Evolutionary conservation across 2,329 filamentous ascomycete genomes (phyloP).

Genomic region (Sporothrix sp.): DNA sequence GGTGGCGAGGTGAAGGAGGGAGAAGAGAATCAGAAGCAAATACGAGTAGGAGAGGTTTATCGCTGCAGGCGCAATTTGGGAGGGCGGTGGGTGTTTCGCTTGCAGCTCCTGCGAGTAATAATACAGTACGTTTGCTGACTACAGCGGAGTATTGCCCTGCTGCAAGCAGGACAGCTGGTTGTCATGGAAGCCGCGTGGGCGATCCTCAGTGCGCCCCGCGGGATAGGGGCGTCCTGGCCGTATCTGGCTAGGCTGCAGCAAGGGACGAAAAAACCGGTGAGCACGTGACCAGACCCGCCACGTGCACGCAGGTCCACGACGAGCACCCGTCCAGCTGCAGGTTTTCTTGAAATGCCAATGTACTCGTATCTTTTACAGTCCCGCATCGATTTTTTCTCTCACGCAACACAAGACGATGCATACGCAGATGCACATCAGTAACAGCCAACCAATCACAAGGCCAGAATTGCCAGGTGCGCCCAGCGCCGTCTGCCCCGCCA

Average conservation of each 20-base stretch:
- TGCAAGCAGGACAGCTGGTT: not conserved
- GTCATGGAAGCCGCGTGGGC: conserved; percentile 8
- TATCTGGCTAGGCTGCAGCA: conserved; percentile 3
- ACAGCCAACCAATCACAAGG: not conserved
- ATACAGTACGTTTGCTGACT: no score
- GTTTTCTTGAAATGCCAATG: no score
- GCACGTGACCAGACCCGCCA: not conserved
- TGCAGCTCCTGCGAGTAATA: not conserved
- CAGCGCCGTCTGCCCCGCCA: not conserved
- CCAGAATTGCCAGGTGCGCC: not conserved
- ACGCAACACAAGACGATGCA: no score
- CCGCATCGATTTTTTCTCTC: no score
- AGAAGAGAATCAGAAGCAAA: conserved; percentile 8
- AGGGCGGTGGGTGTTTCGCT: not conserved
- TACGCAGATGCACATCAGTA: no score
- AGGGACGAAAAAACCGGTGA: no score
- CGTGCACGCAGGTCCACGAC: no score
- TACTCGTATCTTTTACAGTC: no score
- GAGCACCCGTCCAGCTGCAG: no score
- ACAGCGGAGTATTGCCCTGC: not conserved
- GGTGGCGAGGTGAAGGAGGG: not conserved
- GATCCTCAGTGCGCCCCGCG: conserved; percentile 7
- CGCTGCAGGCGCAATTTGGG: not conserved
- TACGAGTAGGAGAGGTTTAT: not conserved
- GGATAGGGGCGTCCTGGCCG: not conserved